Percentiles rank a stretch among this genome's conserved stretches.
Evolutionary conservation across 352 stramenopile genomes (phyloP).

Genomic region (Phytophthora lateralis): DNA sequence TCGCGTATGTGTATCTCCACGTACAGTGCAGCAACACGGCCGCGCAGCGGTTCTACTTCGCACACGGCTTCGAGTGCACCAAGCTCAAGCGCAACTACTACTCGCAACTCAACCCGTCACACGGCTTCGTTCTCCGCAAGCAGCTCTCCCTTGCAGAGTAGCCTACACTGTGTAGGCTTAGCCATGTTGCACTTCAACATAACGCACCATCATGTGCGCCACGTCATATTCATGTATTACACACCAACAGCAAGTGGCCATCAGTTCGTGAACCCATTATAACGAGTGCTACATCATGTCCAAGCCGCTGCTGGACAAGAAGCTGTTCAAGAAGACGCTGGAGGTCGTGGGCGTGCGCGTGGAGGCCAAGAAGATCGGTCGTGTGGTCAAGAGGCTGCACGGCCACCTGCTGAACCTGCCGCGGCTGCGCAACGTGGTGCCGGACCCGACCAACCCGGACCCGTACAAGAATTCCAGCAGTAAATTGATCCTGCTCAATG

Average conservation of each 20-base stretch:
- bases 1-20: slow-evolving; percentile 87
- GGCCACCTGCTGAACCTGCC: slow-evolving; percentile 76
- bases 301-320: slow-evolving; percentile 62
- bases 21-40: slow-evolving; percentile 93
- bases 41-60: slow-evolving; percentile 91
- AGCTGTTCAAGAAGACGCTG: slow-evolving; percentile 73
- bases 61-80: slow-evolving; percentile 84
- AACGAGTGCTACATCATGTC: slow-evolving; percentile 20
- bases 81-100: slow-evolving; percentile 95
- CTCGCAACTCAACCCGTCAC: slow-evolving; percentile 90
- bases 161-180: too few species aligned
- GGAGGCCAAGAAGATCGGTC: slow-evolving; percentile 82
- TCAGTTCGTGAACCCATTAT: slow-evolving; percentile 21
- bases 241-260: slow-evolving; percentile 22
- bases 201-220: neutral
- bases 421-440: slow-evolving; percentile 77
- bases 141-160: slow-evolving; percentile 16
- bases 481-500: slow-evolving; percentile 76
- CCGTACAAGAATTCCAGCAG: slow-evolving; percentile 66
- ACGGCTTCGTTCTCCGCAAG: slow-evolving; percentile 93
- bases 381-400: slow-evolving; percentile 73
- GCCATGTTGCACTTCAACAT: slow-evolving; percentile 18
- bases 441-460: slow-evolving; percentile 63
- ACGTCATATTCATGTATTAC: slow-evolving; percentile 15
- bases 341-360: slow-evolving; percentile 74